These are phyloP conservation scores for Capsicum chinense DNA, from an alignment of 257 asterid genomes.

Conservation along the genomic window DNA sequence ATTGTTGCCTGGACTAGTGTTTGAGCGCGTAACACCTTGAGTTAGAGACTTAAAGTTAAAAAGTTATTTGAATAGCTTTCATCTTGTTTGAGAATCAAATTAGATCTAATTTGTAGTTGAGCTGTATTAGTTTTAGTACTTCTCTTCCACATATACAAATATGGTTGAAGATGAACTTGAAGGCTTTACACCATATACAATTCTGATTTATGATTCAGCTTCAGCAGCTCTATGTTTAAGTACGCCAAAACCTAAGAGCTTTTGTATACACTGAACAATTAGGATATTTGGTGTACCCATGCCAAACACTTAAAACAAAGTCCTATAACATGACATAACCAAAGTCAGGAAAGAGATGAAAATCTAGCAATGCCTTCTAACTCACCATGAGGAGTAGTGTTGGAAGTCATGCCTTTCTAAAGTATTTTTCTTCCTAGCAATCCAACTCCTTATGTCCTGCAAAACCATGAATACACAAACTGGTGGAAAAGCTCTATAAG, in stretches of 20 bases:
- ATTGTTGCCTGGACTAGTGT: neutral
- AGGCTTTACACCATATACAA: conserved; percentile 23
- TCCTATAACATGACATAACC: conserved; percentile 10
- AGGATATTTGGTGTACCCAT: neutral
- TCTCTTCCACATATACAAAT: neutral
- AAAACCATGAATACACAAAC: conserved; percentile 25
- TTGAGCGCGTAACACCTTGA: conserved; percentile 4
- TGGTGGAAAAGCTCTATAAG: neutral
- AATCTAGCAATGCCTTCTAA: conserved; percentile 21
- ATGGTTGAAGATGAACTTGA: conserved; percentile 7
- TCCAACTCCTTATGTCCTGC: conserved; percentile 86
- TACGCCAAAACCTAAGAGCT: neutral
- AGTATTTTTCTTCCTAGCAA: conserved; percentile 54
- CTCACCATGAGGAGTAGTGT: conserved; percentile 74
- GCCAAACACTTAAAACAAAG: neutral
- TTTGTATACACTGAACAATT: neutral
- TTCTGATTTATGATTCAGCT: conserved; percentile 13
- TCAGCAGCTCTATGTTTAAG: conserved; percentile 2
- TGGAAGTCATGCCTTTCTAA: conserved; percentile 70
- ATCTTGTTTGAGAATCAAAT: neutral
- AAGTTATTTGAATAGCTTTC: neutral
- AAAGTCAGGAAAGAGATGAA: neutral
- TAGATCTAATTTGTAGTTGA: neutral
- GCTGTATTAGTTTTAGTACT: neutral
- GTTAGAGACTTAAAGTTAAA: neutral